phyloP scores from a whole-genome alignment of 129 eudicot genomes.

The Kitagawia praeruptora region DNA sequence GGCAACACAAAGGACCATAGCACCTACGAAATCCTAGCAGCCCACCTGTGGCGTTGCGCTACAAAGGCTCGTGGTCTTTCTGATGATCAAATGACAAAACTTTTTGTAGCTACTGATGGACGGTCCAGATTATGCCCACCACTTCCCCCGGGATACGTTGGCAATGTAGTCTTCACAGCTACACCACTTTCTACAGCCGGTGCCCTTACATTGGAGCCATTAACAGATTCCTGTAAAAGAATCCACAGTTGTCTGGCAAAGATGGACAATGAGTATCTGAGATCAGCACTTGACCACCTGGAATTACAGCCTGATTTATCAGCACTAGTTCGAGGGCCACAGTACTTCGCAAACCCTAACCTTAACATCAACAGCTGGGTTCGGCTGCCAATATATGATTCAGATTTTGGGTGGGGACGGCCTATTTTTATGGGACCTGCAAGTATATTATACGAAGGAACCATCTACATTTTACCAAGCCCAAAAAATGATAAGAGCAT shows the following conservation, averaged over 20 bases:
- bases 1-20: conserved; percentile 22
- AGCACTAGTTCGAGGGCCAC: conserved; percentile 42
- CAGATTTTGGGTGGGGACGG: conserved; percentile 73
- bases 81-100: conserved; percentile 40
- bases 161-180: conserved; percentile 55
- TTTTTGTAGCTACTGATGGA: conserved; percentile 50
- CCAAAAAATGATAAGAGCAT: conserved; percentile 38
- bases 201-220: conserved; percentile 30
- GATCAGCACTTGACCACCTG: conserved; percentile 51
- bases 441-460: conserved; percentile 43
- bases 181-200: conserved; percentile 35
- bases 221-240: conserved; percentile 30
- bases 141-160: conserved; percentile 49
- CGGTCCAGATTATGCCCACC: conserved; percentile 45
- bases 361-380: conserved; percentile 51
- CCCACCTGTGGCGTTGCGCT: conserved; percentile 52
- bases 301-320: conserved; percentile 35
- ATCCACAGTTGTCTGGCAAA: conserved; percentile 34
- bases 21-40: conserved; percentile 45
- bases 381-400: conserved; percentile 42
- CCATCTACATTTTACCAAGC: conserved; percentile 37
- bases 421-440: conserved; percentile 55
- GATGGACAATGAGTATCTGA: conserved; percentile 50
- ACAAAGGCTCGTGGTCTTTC: conserved; percentile 57
- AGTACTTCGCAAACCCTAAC: conserved; percentile 48